These are phyloP conservation scores for Seminavis robusta DNA, from an alignment of 108 stramenopile genomes.

Conservation along the genomic window DNA sequence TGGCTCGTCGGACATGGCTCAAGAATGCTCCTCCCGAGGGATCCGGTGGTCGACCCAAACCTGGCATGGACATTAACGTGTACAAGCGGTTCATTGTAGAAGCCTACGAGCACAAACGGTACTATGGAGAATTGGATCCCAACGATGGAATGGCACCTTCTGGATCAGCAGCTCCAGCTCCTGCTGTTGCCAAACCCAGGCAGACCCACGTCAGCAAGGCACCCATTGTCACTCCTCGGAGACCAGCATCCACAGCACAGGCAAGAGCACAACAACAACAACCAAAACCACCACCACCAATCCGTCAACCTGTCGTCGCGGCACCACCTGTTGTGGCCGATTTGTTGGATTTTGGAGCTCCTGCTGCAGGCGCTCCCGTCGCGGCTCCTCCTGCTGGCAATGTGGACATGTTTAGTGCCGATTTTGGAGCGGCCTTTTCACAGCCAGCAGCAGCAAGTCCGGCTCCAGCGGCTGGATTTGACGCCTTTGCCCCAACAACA, in stretches of 20 bases:
- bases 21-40: slow-evolving; percentile 76
- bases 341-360: slow-evolving; percentile 48
- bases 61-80: slow-evolving; percentile 63
- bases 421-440: slow-evolving; percentile 4
- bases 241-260: slow-evolving; percentile 19
- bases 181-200: background rate
- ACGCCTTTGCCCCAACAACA: background rate
- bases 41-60: slow-evolving; percentile 57
- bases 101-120: slow-evolving; percentile 70
- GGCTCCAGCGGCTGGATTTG: background rate
- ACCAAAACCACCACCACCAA: too few relatives aligned
- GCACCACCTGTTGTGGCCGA: slow-evolving; percentile 33
- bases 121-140: slow-evolving; percentile 52
- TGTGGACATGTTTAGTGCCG: slow-evolving; percentile 18
- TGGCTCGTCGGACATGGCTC: slow-evolving; percentile 71
- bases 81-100: slow-evolving; percentile 83
- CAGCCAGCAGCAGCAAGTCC: background rate
- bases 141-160: too few relatives aligned
- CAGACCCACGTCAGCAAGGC: background rate
- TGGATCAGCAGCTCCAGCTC: slow-evolving; percentile 7
- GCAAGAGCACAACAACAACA: too few relatives aligned
- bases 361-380: background rate
- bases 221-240: slow-evolving; percentile 6
- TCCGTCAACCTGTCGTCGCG: slow-evolving; percentile 1
- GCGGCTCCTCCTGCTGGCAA: slow-evolving; percentile 2